These are phyloP conservation scores for Physcomitrium patens DNA, from an alignment of 225 moss, liverwort and hornwort species.

Conservation along the genomic window DNA sequence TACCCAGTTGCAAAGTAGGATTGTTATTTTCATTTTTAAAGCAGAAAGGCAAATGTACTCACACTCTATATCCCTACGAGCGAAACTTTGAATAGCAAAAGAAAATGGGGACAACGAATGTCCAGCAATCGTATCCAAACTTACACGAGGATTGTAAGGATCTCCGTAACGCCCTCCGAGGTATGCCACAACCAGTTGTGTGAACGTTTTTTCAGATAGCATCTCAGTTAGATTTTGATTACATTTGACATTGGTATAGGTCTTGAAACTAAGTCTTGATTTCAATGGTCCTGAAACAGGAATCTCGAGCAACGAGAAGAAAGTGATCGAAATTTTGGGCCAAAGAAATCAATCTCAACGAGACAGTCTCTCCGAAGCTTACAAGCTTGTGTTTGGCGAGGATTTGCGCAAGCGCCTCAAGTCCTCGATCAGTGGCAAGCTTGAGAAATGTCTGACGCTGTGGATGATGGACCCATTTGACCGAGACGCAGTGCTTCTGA, in stretches of 20 bases:
- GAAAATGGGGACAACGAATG: slow-evolving; percentile 43
- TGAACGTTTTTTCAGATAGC: neutral
- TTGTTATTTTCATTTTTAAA: neutral
- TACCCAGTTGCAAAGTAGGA: neutral
- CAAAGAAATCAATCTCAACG: slow-evolving; percentile 37
- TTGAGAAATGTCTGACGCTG: slow-evolving; percentile 39
- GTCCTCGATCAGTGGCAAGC: slow-evolving; percentile 37
- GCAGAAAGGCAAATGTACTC: slow-evolving; percentile 10
- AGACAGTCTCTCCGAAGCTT: slow-evolving; percentile 31
- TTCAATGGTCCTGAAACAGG: neutral
- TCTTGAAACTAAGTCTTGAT: neutral
- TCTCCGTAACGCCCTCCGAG: slow-evolving; percentile 53
- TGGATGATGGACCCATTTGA: slow-evolving; percentile 57
- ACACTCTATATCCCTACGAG: neutral
- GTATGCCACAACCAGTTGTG: slow-evolving; percentile 22
- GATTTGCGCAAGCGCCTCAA: slow-evolving; percentile 50
- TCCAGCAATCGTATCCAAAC: slow-evolving; percentile 24
- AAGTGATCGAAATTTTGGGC: slow-evolving; percentile 50
- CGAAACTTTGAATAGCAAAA: slow-evolving; percentile 1
- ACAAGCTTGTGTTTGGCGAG: slow-evolving; percentile 45
- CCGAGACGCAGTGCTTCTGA: slow-evolving; percentile 48
- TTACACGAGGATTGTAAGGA: slow-evolving; percentile 40
- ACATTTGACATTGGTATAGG: neutral
- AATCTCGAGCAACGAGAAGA: slow-evolving; percentile 50
- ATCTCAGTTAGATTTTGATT: neutral